A percentile compares a stretch with the other conserved stretches of the same genome.
phyloP scores from a whole-genome alignment of 169 alveolate genomes.

The Plasmodium vivax region DNA sequence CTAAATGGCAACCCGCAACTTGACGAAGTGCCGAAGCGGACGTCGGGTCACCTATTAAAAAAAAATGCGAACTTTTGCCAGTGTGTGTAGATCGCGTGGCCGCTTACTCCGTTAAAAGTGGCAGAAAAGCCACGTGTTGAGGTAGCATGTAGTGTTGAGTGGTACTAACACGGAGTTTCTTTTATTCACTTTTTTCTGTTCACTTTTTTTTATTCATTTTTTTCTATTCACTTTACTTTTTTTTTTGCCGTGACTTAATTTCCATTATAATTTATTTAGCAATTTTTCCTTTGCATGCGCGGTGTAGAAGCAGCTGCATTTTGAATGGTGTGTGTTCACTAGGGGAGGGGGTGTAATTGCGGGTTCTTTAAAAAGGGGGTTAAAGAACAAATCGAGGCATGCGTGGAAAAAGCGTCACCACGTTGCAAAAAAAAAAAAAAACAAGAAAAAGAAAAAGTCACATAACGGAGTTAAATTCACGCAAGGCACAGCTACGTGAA shows the following conservation, averaged over 20 bases:
- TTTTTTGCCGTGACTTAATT: background rate
- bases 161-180: background rate
- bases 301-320: background rate
- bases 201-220: background rate
- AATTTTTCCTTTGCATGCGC: background rate
- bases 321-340: background rate
- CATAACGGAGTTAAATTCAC: background rate
- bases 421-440: background rate
- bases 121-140: background rate
- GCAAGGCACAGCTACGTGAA: background rate
- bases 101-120: background rate
- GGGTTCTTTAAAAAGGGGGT: background rate
- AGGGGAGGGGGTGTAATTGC: background rate
- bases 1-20: background rate
- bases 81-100: background rate
- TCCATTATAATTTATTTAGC: background rate
- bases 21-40: background rate
- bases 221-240: background rate
- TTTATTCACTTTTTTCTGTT: background rate
- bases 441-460: background rate
- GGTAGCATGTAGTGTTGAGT: background rate
- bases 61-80: background rate
- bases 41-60: background rate
- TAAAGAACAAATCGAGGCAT: background rate
- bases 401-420: background rate